Base-by-base conservation (phyloP, 1,284 basidiomycete species). In the Ceratobasidium sp. region DNA sequence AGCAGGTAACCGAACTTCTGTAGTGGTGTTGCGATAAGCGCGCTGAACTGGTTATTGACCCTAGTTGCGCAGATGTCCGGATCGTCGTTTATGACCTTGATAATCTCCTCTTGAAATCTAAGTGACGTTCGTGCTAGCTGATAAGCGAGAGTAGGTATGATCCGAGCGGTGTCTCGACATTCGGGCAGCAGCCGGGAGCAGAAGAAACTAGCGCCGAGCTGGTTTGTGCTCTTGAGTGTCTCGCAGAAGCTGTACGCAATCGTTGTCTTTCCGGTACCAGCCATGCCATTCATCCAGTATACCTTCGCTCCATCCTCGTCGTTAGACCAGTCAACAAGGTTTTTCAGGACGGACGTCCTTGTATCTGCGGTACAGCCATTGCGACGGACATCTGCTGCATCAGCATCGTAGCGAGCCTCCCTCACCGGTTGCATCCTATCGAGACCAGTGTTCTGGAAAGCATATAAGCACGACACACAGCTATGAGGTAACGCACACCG, bases 41-140 rank as follows among this genome's bases (percentile, higher is more conserved):
- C 59, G 13, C 13, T 17, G 54, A 70, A 59, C 26, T 70, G 68
- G n/a, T 12, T 59, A 0, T 38, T 17, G 15, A 70, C 40, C 1
- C 10, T n/a, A 20, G 1, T 17, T 3, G 10, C 26, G 23, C 40
- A 17, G n/a, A 26, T 28, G 10, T 70, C 68, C 2, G 38, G 38
- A n/a, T 70, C 52, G 0, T 46, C 38, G 15, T 42, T 26, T 20
- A 70, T 17, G 3, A 28, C 10, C 15, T 46, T 28, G 10, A 33
- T 33, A 2, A 70, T 10, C 28, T 17, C 26, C 5, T 20, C 3
- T 44, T 44, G 52, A 13, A 70, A 70, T 10, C 40, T 2, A 23
- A 40, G 26, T 5, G 38, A 70, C 4, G 2, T 42, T 6, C 68
- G 68, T n/a, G 68, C 68, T 10, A 70, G 68, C 42, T 70, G 68